phyloP scores from a whole-genome alignment of 2,329 filamentous ascomycete species.

The Cytospora mali region DNA sequence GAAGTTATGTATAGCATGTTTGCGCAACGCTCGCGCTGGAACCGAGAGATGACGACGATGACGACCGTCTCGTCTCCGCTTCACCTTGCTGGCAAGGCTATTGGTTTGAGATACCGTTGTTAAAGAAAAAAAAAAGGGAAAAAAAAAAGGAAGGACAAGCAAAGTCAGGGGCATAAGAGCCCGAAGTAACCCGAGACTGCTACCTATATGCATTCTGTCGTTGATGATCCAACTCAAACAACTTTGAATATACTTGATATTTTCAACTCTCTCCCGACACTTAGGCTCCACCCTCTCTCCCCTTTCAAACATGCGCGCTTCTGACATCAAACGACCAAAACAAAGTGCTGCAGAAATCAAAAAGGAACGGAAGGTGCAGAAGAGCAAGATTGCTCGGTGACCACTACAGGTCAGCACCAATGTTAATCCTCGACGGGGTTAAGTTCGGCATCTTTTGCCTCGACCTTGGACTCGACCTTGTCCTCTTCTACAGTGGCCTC shows the following conservation, averaged over 20 bases:
- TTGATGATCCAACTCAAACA: constrained; percentile 1
- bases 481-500: constrained; percentile 43
- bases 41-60: neutral
- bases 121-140: constrained; percentile 10
- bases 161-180: constrained; percentile 9
- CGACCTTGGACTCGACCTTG: constrained; percentile 36
- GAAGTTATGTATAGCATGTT: constrained; percentile 2
- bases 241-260: constrained; percentile 2
- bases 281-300: neutral
- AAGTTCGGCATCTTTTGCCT: constrained; percentile 40
- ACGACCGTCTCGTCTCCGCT: neutral
- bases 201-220: constrained; percentile 22
- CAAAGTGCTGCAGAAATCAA: neutral
- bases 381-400: constrained; percentile 10
- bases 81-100: neutral
- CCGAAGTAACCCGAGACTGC: constrained; percentile 10
- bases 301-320: neutral
- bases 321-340: neutral
- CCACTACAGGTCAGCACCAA: neutral
- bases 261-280: neutral
- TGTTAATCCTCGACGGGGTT: constrained; percentile 24
- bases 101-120: neutral
- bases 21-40: neutral
- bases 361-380: constrained; percentile 8
- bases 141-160: constrained; percentile 15